Evolutionary conservation across 768 basidiomycete species (phyloP), one percentile per base, ranked within the genome.

Genomic region (Pisolithus albus): DNA sequence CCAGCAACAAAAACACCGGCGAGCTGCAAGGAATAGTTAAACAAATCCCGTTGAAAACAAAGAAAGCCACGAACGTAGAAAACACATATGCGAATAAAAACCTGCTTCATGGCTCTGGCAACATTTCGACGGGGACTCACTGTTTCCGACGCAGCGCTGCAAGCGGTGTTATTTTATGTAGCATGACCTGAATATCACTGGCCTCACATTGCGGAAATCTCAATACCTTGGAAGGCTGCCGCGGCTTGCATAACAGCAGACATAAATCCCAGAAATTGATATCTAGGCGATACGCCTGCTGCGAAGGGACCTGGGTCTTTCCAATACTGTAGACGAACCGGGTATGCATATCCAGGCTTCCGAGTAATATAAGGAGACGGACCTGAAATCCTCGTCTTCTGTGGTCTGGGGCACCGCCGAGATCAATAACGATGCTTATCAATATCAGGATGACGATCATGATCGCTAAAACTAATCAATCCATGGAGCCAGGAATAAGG

Each of bases 101-200:
- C 88, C 32, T 85, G 74, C 23, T 77, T 73, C 28, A 88, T 79
- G 21, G 88, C 87, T 61, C 84, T 86, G 8, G 80, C 71, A 55
- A 92, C 86, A 59, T 88, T 88, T 23, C 82, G 80, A 30, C 86
- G 81, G 2, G 89, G 89, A 64, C 76, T 88, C 61, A 81, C 74
- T 0, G 86, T 87, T 66, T 91, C 89, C 0, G 83, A 84, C 7
- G 86, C 87, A 23, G 87, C 84, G 50, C 83, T 83, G 45, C 23
- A 8, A 39, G 18, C 18, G 28, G 36, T 3, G 18, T 37, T 24
- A 30, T 21, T 15, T 5, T 11, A 6, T 30, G 26, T 11, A 32
- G 36, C 13, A 9, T 21, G 19, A 37, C 49, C 57, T 21, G 55
- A 45, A 6, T 21, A 30, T 16, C 57, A 15, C 52, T 45, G 55